Conservation (phyloP, 352 stramenopile genomes). For the Phytophthora cactorum region DNA sequence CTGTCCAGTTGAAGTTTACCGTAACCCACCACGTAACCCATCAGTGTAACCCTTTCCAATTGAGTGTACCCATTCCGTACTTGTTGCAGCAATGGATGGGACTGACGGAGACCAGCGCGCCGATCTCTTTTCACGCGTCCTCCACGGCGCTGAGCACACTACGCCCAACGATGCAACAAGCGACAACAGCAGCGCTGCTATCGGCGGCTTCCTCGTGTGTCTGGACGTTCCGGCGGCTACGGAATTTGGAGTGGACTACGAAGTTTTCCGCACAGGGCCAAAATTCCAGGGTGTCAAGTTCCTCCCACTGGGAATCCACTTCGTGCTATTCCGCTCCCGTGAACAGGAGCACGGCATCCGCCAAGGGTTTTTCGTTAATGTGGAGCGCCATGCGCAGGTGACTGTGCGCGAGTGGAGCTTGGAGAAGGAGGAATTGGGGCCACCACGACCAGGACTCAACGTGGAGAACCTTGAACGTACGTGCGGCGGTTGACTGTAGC, state of each 20-base stretch:
- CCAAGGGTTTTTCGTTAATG: constrained; percentile 82
- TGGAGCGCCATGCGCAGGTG: constrained; percentile 67
- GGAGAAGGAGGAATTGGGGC: constrained; percentile 78
- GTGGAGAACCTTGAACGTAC: constrained; percentile 76
- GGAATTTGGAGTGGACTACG: constrained; percentile 89
- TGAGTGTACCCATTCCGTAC: constrained; percentile 4
- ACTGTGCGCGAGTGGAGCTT: constrained; percentile 80
- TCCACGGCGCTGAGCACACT: constrained; percentile 23
- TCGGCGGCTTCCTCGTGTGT: constrained; percentile 84
- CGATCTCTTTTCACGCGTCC: constrained; percentile 51
- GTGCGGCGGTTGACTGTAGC: constrained; percentile 2
- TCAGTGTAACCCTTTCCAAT: constrained; percentile 22
- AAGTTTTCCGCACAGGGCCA: constrained; percentile 79
- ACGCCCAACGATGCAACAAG: neutral
- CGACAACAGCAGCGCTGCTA: constrained; percentile 5
- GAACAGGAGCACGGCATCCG: constrained; percentile 84
- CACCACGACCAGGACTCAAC: constrained; percentile 60
- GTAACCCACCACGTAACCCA: constrained; percentile 22
- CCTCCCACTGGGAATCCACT: constrained; percentile 78
- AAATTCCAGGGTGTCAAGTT: constrained; percentile 90
- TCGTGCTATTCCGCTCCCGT: constrained; percentile 80
- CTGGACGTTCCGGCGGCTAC: constrained; percentile 78
- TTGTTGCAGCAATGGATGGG: constrained; percentile 34
- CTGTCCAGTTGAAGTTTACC: constrained; percentile 15
- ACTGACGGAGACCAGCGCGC: constrained; percentile 22